Evolutionary conservation across 2,329 filamentous ascomycete species (phyloP).

Genomic region (Microsporum ferrugineum): DNA sequence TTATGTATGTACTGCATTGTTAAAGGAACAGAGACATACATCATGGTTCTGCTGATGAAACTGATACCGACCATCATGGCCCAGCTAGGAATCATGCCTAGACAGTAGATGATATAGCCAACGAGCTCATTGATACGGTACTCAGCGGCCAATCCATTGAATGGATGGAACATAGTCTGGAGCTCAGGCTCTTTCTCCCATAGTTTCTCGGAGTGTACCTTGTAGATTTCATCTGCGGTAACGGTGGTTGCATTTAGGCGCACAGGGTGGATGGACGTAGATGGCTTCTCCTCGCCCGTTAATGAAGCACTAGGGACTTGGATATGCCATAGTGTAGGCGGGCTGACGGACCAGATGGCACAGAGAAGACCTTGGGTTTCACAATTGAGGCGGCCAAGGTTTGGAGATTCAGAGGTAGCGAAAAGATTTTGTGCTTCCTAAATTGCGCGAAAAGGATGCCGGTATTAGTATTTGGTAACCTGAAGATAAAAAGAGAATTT

Average conservation of each 20-base stretch:
- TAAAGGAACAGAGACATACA: slow-evolving; percentile 39
- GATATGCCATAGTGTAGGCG: slow-evolving; percentile 48
- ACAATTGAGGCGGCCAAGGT: slow-evolving; percentile 49
- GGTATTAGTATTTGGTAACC: background rate
- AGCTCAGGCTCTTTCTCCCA: slow-evolving; percentile 44
- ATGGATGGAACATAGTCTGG: slow-evolving; percentile 50
- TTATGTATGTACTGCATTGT: slow-evolving; percentile 4
- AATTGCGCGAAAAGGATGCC: background rate
- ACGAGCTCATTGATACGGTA: slow-evolving; percentile 43
- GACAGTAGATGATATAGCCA: slow-evolving; percentile 46
- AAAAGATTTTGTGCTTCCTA: slow-evolving; percentile 45
- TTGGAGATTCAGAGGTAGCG: slow-evolving; percentile 43
- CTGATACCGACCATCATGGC: slow-evolving; percentile 53
- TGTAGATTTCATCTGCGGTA: slow-evolving; percentile 45
- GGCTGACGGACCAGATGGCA: slow-evolving; percentile 47
- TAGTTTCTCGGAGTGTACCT: slow-evolving; percentile 45
- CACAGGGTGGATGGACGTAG: slow-evolving; percentile 43
- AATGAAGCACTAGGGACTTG: slow-evolving; percentile 42
- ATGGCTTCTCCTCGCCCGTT: slow-evolving; percentile 42
- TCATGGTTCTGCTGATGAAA: slow-evolving; percentile 49
- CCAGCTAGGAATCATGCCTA: slow-evolving; percentile 52
- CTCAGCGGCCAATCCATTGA: slow-evolving; percentile 46
- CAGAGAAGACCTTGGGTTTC: slow-evolving; percentile 49
- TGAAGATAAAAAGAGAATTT: too few species aligned
- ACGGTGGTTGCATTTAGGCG: slow-evolving; percentile 48